A percentile compares a stretch with the other conserved stretches of the same genome.
Evolutionary conservation across 306 rosid species (phyloP).

Genomic region (Ormosia semicastrata): DNA sequence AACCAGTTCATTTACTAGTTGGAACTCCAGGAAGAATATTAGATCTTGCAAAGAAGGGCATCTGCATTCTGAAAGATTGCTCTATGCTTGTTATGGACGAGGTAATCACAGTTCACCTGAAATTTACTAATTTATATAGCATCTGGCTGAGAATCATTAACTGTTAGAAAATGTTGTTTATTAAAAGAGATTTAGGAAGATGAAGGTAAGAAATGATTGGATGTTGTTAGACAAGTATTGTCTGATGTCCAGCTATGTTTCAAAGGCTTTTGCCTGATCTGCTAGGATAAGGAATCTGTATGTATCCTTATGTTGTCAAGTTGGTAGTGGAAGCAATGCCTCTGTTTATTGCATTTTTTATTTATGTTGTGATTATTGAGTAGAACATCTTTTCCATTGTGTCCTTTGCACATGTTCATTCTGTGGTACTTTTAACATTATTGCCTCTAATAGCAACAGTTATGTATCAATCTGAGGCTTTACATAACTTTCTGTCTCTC

Average conservation of each 20-base stretch:
- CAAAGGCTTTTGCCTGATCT: background rate
- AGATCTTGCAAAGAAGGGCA: slow-evolving; percentile 94
- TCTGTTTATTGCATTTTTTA: background rate
- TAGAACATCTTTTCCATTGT: background rate
- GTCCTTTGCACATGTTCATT: background rate
- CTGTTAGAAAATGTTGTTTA: background rate
- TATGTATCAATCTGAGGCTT: background rate
- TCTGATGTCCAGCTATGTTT: background rate
- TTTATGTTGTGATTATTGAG: slow-evolving; percentile 11
- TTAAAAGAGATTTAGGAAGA: background rate
- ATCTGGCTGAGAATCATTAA: background rate
- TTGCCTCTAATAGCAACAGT: background rate
- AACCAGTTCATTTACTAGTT: slow-evolving; percentile 95
- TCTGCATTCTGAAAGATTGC: slow-evolving; percentile 81
- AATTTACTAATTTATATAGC: background rate
- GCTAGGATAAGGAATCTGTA: background rate
- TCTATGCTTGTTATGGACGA: slow-evolving; percentile 95
- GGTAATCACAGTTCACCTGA: slow-evolving; percentile 47
- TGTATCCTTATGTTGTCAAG: background rate
- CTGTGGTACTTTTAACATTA: background rate
- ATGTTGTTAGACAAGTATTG: background rate
- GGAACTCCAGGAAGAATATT: slow-evolving; percentile 99
- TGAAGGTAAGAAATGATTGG: background rate
- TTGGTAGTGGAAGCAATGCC: slow-evolving; percentile 8
- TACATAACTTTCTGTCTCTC: slow-evolving; percentile 1